Evolutionary conservation across 2,329 filamentous ascomycete species (phyloP), one percentile per base, ranked within the genome.

Genomic region (Colletotrichum sidae): DNA sequence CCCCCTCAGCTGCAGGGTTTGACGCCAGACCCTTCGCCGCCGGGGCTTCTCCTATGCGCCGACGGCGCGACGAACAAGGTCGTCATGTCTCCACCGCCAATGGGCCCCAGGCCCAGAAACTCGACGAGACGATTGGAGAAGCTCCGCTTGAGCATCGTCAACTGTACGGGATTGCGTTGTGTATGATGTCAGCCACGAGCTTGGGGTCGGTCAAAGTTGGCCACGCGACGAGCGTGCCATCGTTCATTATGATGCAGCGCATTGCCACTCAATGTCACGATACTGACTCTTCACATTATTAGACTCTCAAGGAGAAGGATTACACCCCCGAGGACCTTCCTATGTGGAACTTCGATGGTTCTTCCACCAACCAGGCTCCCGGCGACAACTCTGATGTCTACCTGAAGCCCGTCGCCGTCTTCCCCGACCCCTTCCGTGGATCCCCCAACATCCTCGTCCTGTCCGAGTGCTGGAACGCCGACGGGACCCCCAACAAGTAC

Each of bases 331-430:
- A 83, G 58, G 82, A 86, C 56, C 83, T 87, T 54, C 83, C 85
- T 59, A 81, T 82, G 69, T 85, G 83, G 83, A 85, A 85, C 79
- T 85, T 85, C 60, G 83, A 85, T 61, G 95, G 95, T 76, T 97
- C 93, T 63, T 97, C 94, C 12, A 97, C 94, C 72, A 90, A 87
- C 72, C 95, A 98, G 82, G 95, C 95, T 53, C 93, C 93, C 45
- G 94, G 94, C 74, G 92, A 96, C 81, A 96, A 98, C 89, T 97
- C 93, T 52, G 95, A 98, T 82, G 92, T 97, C 85, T 97, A 97
- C 88, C 92, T 98, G 73, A 91, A 93, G 77, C 94, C 94, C 65
- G 88, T 92, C 69, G 93, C 94, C 73, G 89, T 94, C 82, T 97
- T 88, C 88, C 92, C 93, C 72, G 94, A 97, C 70, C 95, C 95